phyloP scores from a whole-genome alignment of 345 rosid species.

The Eucalyptus polyanthemos region DNA sequence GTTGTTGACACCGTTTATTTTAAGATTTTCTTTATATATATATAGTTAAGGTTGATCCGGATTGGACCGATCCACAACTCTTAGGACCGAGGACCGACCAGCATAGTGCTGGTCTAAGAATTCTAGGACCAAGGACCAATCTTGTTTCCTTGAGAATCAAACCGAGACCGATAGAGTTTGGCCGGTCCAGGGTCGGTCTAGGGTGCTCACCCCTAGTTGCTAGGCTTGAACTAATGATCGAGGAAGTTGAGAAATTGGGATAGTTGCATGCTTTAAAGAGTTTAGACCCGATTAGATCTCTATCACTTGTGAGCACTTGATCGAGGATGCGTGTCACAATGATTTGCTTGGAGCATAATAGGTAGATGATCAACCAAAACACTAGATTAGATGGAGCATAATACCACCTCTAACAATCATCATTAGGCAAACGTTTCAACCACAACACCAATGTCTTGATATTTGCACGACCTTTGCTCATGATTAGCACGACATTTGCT shows the following conservation, averaged over 20 bases:
- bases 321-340: not conserved
- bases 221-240: slow-evolving; percentile 46
- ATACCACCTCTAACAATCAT: too few species aligned
- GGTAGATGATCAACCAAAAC: not conserved
- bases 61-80: fast-evolving
- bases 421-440: too few species aligned
- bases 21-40: too few species aligned
- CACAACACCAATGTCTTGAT: too few species aligned
- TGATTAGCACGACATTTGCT: too few species aligned
- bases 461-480: too few species aligned
- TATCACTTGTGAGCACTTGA: slow-evolving; percentile 6
- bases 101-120: too few species aligned
- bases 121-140: too few species aligned
- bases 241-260: slow-evolving; percentile 58
- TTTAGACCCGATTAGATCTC: slow-evolving; percentile 5
- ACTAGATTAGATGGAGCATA: too few species aligned
- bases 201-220: too few species aligned
- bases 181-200: fast-evolving
- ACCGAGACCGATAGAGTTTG: too few species aligned
- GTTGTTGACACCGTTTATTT: too few species aligned
- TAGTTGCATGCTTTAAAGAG: slow-evolving; percentile 52
- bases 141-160: fast-evolving
- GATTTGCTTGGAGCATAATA: slow-evolving; percentile 7
- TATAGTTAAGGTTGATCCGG: fast-evolving
- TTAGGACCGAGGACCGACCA: fast-evolving